Percentiles rank a stretch among this genome's conserved stretches.
phyloP scores from a whole-genome alignment of 176 grass and related monocot genomes.

The Calamus simplicifolius region DNA sequence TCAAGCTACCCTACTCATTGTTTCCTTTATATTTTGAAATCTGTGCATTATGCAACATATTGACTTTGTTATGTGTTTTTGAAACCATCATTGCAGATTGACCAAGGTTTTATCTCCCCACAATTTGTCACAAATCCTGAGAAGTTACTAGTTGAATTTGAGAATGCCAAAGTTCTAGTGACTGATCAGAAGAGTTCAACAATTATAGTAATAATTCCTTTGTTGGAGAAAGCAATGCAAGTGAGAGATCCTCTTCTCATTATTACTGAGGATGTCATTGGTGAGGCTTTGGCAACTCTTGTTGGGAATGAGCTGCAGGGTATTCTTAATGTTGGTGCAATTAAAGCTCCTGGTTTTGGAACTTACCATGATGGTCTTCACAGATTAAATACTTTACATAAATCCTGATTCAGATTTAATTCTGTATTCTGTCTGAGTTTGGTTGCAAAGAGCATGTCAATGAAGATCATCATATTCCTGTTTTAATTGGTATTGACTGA shows the following conservation, averaged over 20 bases:
- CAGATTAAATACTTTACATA: too few relatives aligned
- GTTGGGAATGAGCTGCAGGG: conserved; percentile 90
- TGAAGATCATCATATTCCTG: too few relatives aligned
- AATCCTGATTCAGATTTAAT: too few relatives aligned
- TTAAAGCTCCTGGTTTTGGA: conserved; percentile 91
- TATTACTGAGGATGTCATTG: conserved; percentile 75
- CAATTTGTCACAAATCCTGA: conserved; percentile 92
- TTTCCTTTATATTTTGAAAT: too few relatives aligned
- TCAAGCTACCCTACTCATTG: neutral
- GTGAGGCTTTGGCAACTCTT: conserved; percentile 86
- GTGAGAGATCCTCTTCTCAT: conserved; percentile 83
- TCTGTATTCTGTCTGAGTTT: too few relatives aligned
- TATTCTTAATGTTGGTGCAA: conserved; percentile 83
- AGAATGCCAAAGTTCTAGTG: conserved; percentile 76
- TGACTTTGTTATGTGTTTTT: neutral
- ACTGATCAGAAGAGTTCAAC: conserved; percentile 95
- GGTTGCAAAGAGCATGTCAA: too few relatives aligned
- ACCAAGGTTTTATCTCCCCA: conserved; percentile 84
- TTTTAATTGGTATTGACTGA: too few relatives aligned
- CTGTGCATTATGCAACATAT: too few relatives aligned
- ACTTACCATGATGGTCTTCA: too few relatives aligned
- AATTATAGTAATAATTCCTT: conserved; percentile 80
- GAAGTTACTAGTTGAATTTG: conserved; percentile 86
- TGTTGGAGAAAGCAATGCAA: conserved; percentile 83
- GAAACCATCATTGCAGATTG: conserved; percentile 34